Evolutionary conservation across 148 eudicot species (phyloP).

Genomic region (Selenicereus undatus): DNA sequence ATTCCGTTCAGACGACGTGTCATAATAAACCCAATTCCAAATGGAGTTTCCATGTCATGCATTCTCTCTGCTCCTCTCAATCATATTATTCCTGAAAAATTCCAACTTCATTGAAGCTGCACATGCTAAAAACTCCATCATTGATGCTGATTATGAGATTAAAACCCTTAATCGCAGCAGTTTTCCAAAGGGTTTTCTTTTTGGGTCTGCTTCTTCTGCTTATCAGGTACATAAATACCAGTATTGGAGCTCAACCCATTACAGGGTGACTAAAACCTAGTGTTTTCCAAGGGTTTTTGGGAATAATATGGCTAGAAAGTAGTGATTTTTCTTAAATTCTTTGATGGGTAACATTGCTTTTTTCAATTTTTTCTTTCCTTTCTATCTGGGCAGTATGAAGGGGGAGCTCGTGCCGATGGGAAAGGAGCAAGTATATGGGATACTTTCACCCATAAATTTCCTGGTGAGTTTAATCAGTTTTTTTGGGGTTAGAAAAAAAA

Average conservation of each 20-base stretch:
- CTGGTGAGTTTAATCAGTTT: constrained; percentile 14
- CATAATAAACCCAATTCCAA: background rate
- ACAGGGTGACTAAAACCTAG: background rate
- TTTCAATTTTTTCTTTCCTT: no score
- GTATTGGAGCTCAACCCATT: background rate
- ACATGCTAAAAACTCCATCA: background rate
- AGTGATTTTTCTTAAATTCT: background rate
- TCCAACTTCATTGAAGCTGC: background rate
- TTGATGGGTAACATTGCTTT: background rate
- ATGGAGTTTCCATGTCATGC: constrained; percentile 1
- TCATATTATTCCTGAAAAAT: background rate
- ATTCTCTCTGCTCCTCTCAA: background rate
- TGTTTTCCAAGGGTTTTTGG: background rate
- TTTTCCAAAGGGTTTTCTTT: constrained; percentile 31
- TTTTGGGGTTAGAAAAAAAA: no score
- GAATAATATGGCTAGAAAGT: background rate
- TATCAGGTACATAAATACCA: constrained; percentile 28
- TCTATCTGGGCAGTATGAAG: constrained; percentile 21
- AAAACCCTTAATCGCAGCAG: constrained; percentile 25
- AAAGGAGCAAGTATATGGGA: constrained; percentile 27
- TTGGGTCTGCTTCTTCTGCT: constrained; percentile 41
- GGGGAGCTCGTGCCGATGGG: constrained; percentile 19
- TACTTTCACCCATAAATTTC: constrained; percentile 25
- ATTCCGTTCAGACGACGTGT: no score
- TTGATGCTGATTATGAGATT: constrained; percentile 15